Evolutionary conservation across 768 basidiomycete genomes (phyloP), one percentile per base, ranked within the genome.

Genomic region (Boletus coccyginus): DNA sequence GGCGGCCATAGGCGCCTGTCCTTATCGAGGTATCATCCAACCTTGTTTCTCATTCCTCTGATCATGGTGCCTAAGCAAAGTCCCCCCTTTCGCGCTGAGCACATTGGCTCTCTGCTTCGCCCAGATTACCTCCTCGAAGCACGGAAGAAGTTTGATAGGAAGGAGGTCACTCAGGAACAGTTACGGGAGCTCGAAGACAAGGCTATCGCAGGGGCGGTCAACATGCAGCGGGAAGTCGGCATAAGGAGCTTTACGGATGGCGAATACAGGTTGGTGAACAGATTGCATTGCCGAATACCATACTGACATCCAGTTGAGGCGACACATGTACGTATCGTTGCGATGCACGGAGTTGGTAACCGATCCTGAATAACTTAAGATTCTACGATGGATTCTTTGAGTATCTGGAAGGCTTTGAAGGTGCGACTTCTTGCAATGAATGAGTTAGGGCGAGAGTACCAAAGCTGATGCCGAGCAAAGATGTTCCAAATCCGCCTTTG

Each of bases 21-120:
- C 0, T n/a, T 11, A 43, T n/a, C 35, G 7, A 46, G 6, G n/a
- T 45, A 19, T 32, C 21, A 21, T 35, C 16, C 19, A 16, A 16
- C 31, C 24, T 31, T 5, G 8, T n/a, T 19, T 13, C 8, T 36
- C 12, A 7, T n/a, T 33, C 19, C 35, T 45, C 42, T 39, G 11
- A 56, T 21, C 9, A 69, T 70, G 65, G 14, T 48, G 1, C 27
- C 53, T 11, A 70, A 63, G 46, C 64, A 70, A 38, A 55, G 42
- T n/a, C 78, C 78, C 6, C 78, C 78, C 24, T 77, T 77, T 66
- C 73, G 77, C 24, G 77, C 78, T 16, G 78, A 79, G 50, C 78
- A 78, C 58, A 57, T 78, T 12, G 78, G 78, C 38, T 78, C 77
- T 9, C 65, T 79, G 38, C 77, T 77, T 53, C 74, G 78, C 10